Evolutionary conservation across 768 basidiomycete species (phyloP).

Genomic region (Mycena maculata): DNA sequence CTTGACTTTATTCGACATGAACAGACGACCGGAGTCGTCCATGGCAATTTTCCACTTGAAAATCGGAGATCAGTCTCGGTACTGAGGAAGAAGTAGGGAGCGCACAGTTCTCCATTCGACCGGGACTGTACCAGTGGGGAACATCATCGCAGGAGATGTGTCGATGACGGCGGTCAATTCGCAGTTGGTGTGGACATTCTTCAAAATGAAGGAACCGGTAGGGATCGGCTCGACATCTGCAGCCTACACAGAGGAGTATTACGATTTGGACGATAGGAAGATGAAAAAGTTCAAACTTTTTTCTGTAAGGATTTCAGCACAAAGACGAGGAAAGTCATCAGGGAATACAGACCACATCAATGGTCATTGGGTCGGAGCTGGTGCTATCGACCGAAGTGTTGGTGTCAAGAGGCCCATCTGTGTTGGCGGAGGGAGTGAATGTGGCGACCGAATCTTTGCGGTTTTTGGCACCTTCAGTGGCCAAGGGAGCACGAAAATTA

Average conservation of each 20-base stretch:
- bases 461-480: not conserved
- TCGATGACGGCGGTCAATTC: conserved; percentile 9
- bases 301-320: not conserved
- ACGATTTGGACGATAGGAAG: conserved; percentile 1
- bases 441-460: not conserved
- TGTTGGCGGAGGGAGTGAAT: not conserved
- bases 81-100: conserved; percentile 2
- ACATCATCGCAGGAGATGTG: conserved; percentile 10
- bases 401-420: not conserved
- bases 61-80: not conserved
- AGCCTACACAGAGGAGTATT: not conserved
- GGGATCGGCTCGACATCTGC: conserved; percentile 5
- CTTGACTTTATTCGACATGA: conserved; percentile 7
- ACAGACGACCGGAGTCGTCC: not conserved
- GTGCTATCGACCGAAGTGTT: not conserved
- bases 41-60: conserved; percentile 8
- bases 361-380: not conserved
- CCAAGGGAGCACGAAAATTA: not conserved
- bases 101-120: conserved; percentile 11
- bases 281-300: not conserved
- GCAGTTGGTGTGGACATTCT: conserved; percentile 6
- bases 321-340: not conserved
- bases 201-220: conserved; percentile 3
- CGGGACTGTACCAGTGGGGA: conserved; percentile 1
- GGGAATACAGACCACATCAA: not conserved